phyloP scores from a whole-genome alignment of 2,329 filamentous ascomycete genomes.

The Claviceps digitariae region DNA sequence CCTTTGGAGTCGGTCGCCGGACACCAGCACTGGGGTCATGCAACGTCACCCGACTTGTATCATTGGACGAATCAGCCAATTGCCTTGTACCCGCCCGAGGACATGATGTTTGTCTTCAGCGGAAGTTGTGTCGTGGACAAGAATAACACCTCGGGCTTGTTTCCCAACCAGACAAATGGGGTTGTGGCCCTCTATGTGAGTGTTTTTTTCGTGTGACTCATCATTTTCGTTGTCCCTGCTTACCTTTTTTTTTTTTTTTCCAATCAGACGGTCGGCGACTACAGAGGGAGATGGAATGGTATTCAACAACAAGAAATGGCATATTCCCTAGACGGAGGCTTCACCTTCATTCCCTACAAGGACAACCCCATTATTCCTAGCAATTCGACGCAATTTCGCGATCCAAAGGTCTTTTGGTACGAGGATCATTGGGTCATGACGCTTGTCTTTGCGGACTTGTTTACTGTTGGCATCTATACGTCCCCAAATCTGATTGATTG shows the following conservation, averaged over 20 bases:
- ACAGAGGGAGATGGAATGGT: neutral
- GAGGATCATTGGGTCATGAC: constrained; percentile 44
- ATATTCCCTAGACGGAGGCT: constrained; percentile 48
- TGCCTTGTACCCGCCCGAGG: constrained; percentile 37
- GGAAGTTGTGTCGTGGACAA: constrained; percentile 45
- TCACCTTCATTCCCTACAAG: constrained; percentile 45
- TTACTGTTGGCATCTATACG: constrained; percentile 46
- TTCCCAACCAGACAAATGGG: constrained; percentile 43
- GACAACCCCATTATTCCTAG: constrained; percentile 47
- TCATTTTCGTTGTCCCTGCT: constrained; percentile 3
- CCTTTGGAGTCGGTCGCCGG: constrained; percentile 31
- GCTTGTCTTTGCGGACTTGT: constrained; percentile 36
- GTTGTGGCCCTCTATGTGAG: constrained; percentile 38
- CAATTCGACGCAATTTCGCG: constrained; percentile 44
- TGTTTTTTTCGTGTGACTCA: too few species aligned
- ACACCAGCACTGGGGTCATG: constrained; percentile 55
- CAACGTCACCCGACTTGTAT: constrained; percentile 47
- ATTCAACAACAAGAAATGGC: constrained; percentile 44
- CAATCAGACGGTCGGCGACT: constrained; percentile 14
- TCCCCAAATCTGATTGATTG: constrained; percentile 45
- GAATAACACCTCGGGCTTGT: constrained; percentile 55
- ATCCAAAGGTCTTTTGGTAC: constrained; percentile 52
- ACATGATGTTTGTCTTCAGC: constrained; percentile 33
- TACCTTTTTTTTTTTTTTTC: neutral
- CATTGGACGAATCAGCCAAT: constrained; percentile 53